Percentiles rank a stretch among this genome's conserved stretches.
Evolutionary conservation across 2,329 filamentous ascomycete species (phyloP).

Genomic region (Xylogone sp.): DNA sequence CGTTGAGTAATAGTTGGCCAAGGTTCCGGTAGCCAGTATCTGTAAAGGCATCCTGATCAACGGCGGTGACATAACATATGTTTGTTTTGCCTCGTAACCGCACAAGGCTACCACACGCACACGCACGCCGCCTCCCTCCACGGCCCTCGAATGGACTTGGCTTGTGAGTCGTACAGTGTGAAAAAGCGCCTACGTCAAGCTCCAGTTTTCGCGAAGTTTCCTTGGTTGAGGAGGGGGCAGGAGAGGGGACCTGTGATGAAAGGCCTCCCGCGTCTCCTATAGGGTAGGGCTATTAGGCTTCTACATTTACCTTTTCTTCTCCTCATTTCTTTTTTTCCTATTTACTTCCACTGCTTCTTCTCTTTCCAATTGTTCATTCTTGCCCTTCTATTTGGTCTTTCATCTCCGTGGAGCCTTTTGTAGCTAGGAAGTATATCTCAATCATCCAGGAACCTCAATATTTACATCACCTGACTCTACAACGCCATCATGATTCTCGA

Average conservation of each 20-base stretch:
- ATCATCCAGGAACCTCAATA: no score
- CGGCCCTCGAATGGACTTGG: no score
- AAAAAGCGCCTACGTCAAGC: neutral
- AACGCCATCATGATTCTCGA: slow-evolving; percentile 22
- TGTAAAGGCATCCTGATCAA: neutral
- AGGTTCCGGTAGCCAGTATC: no score
- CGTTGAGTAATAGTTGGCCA: neutral
- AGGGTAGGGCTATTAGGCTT: neutral
- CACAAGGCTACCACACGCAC: neutral
- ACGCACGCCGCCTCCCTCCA: neutral
- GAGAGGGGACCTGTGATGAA: no score
- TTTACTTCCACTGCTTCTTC: neutral
- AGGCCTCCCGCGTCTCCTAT: no score
- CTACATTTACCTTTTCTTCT: slow-evolving; percentile 1
- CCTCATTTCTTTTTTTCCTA: slow-evolving; percentile 3
- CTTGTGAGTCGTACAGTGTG: no score
- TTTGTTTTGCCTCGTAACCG: no score
- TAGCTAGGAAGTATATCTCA: no score
- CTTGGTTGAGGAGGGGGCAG: no score
- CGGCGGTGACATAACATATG: neutral
- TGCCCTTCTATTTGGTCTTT: no score
- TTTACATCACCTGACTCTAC: neutral
- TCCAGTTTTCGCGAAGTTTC: neutral
- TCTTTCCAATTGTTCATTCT: neutral
- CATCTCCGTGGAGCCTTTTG: no score